Base-by-base conservation (phyloP, 2,329 filamentous ascomycete genomes). In the Apiospora aurea region DNA sequence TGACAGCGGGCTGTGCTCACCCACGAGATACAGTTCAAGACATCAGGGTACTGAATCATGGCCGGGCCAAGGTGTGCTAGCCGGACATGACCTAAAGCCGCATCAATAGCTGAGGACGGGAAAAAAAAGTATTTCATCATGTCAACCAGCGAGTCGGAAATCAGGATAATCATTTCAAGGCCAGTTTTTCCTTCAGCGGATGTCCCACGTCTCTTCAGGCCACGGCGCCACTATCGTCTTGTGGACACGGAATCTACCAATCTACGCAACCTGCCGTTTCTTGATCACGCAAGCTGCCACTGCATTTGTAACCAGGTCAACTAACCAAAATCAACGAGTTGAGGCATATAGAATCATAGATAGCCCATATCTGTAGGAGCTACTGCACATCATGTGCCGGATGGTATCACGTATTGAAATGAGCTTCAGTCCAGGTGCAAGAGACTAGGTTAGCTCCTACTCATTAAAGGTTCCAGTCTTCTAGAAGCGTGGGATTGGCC, bases 391-490 rank as follows among this genome's bases (percentile, higher is more conserved):
- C 53, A 61, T 61, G 38, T 61, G 53, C 53, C 53, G 53, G 34
- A 16, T 61, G 29, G 53, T 18, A 38, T 34, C 53, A 38, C 16
- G 53, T 38, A 14, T 24, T 14, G 21, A 34, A 38, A 61, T 61
- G 53, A 61, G 29, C 29, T 61, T 38, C 29, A 61, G 2, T n/a
- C 29, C 53, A 61, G 11, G 18, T 38, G 53, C 29, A 10, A 29
- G 53, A 61, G 53, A 61, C 53, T 64, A 64, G 57, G 14, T n/a
- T 64, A 64, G 57, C n/a, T n/a, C 21, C 34, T 34, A 14, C 34
- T 64, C 57, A 64, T 64, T n/a, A 64, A 64, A 64, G 34, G 57
- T 24, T 64, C 57, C 57, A n/a, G 57, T 64, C 29, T 64, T 41
- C 57, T 41, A 34, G 57, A 41, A 64, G 18, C 34, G 57, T 21